These are phyloP conservation scores for Russula abietina DNA, from an alignment of 768 basidiomycete species.

Conservation along the genomic window DNA sequence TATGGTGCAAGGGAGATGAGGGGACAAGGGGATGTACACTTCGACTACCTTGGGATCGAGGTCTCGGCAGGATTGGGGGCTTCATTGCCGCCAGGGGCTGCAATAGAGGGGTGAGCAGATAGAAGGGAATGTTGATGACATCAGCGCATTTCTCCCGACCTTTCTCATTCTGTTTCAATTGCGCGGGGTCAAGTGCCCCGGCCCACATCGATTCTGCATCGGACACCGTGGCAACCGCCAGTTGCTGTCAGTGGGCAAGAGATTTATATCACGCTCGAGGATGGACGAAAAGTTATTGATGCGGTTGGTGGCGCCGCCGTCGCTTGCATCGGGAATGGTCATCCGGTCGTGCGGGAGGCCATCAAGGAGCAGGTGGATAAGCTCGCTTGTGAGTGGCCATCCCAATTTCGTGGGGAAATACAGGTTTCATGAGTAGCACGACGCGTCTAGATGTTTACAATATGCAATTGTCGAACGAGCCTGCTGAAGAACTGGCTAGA, in stretches of 20 bases:
- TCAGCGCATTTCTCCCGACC: too few relatives aligned
- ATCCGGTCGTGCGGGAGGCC: constrained; percentile 65
- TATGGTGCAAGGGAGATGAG: too few relatives aligned
- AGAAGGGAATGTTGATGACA: too few relatives aligned
- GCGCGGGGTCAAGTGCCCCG: not conserved
- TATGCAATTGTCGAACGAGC: constrained; percentile 74
- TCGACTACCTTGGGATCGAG: too few relatives aligned
- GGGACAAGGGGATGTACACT: too few relatives aligned
- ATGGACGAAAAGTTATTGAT: constrained; percentile 66
- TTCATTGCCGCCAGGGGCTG: too few relatives aligned
- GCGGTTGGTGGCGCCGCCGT: constrained; percentile 86
- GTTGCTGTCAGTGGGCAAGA: constrained; percentile 62
- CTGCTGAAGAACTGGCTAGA: constrained; percentile 75
- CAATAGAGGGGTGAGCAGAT: too few relatives aligned
- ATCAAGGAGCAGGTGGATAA: constrained; percentile 77
- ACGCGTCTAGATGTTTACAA: constrained; percentile 67
- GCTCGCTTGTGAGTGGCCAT: constrained; percentile 54
- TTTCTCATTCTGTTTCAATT: too few relatives aligned
- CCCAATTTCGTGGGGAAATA: not conserved
- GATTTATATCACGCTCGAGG: constrained; percentile 63
- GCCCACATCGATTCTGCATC: constrained; percentile 29
- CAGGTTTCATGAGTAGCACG: not conserved
- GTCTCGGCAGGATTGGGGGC: too few relatives aligned
- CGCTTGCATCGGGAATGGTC: constrained; percentile 65
- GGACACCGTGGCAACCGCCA: constrained; percentile 71